A percentile compares a stretch with the other conserved stretches of the same genome.
Conservation (phyloP, 352 stramenopile genomes). For the Phytophthora citrophthora region DNA sequence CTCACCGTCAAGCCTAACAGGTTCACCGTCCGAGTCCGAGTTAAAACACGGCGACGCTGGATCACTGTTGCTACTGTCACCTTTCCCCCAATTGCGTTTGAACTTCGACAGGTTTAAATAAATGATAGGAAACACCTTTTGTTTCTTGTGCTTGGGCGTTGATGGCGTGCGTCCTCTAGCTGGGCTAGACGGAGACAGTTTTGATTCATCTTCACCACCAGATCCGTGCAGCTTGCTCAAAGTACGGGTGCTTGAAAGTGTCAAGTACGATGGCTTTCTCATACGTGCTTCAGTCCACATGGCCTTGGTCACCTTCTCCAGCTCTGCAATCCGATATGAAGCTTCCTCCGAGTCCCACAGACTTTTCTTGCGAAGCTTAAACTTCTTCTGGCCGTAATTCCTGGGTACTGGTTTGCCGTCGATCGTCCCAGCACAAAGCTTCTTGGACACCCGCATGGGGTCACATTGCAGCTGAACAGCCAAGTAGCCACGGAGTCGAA, state of each 20-base stretch:
- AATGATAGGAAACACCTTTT: slow-evolving; percentile 80
- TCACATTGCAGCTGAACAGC: slow-evolving; percentile 81
- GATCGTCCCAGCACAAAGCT: slow-evolving; percentile 73
- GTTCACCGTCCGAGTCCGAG: slow-evolving; percentile 30
- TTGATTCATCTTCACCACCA: slow-evolving; percentile 22
- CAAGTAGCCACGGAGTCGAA: slow-evolving; percentile 76
- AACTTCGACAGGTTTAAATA: slow-evolving; percentile 82
- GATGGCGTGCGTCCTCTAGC: slow-evolving; percentile 36
- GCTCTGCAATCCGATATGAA: slow-evolving; percentile 40
- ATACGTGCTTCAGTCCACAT: slow-evolving; percentile 68
- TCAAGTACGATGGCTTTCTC: slow-evolving; percentile 55
- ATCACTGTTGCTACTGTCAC: slow-evolving; percentile 25
- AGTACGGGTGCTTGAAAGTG: slow-evolving; percentile 71
- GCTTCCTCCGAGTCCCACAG: slow-evolving; percentile 61
- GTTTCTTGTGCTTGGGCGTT: slow-evolving; percentile 51
- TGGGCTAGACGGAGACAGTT: slow-evolving; percentile 25
- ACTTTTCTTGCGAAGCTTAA: slow-evolving; percentile 67
- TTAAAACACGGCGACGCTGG: slow-evolving; percentile 22
- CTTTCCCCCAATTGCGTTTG: slow-evolving; percentile 39
- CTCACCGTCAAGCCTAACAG: slow-evolving; percentile 62
- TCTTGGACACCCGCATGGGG: slow-evolving; percentile 86
- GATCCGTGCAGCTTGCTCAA: slow-evolving; percentile 10
- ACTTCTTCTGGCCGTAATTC: slow-evolving; percentile 86
- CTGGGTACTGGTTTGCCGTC: slow-evolving; percentile 74
- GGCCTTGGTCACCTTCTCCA: slow-evolving; percentile 59